Evolutionary conservation across 2,329 filamentous ascomycete genomes (phyloP), one percentile per base, ranked within the genome.

Genomic region (Lasiodiplodia sp.): DNA sequence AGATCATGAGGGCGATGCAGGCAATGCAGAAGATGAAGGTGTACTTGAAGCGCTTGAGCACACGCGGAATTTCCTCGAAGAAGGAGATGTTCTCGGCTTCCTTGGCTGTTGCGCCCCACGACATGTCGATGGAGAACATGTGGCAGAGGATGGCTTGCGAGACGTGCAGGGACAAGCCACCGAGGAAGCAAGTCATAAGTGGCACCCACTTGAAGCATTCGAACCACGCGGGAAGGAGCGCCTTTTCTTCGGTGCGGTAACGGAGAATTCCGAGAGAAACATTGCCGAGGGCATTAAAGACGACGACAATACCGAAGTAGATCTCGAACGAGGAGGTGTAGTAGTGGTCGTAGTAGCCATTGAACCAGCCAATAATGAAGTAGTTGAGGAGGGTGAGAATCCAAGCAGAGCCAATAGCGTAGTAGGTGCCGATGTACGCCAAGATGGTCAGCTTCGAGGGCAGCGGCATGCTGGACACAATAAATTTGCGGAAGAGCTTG

Each of bases 381-480:
- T 93, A 94, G 81, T 93, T 93, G 77, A 85, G 83, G 7, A 88
- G 83, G 1, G 91, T 93, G 81, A 93, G 85, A 75, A 92, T 84
- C 90, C 91, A 93, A 28, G 91, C 89, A 8, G 90, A 90, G 34
- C 88, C 91, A 70, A 94, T 91, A 71, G 91, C 91, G 77, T 93
- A 93, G 81, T 94, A 93, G 2, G 91, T 93, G 58, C 91, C 91
- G 70, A 93, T 91, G 77, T 93, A 94, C 2, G 90, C 90, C 76
- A 92, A 81, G 72, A 93, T 88, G 62, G 91, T 93, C 73, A 93
- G 84, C 82, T 94, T 93, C 75, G 90, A 91, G 3, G 90, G 91
- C 70, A 93, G 86, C 16, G 89, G 89, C 75, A 94, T 94, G 77
- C 87, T 88, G 72, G 90, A 93, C 77, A 85, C 86, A 67, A 94